Evolutionary conservation across 495 filamentous ascomycete genomes (phyloP), one percentile per base, ranked within the genome.

Genomic region (Penicillium bialowiezense): DNA sequence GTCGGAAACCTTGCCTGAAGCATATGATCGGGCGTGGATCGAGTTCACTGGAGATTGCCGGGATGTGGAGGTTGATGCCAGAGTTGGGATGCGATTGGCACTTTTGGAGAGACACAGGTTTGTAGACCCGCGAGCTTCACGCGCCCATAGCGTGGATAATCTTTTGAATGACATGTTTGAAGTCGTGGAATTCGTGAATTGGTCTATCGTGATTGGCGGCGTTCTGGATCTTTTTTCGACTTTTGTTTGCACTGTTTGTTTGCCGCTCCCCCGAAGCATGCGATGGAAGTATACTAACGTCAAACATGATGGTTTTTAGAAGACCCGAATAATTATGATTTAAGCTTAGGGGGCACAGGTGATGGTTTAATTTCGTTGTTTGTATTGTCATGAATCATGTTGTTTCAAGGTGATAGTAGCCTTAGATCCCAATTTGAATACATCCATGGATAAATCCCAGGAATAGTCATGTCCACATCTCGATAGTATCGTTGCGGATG

Each of bases 171-270:
- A 54, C 61, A 64, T 64, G 34, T 17, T 48, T 39, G 39, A 28
- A 20, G 20, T 20, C 28, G 47, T 24, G 0, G 48, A 21, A 44
- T 35, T 18, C 19, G 18, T 54, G 42, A 37, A 20, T 44, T 31
- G 32, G 31, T 20, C 33, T 50, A 7, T 49, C 43, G 40, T 41
- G 47, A 45, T 52, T 48, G 34, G 44, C 15, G 34, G 44, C 15
- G 41, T 52, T 41, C 40, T 45, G 44, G 35, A 48, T 50, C 51
- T 58, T 60, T 63, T 59, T 54, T 46, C 41, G 50, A 41, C n/a
- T 35, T 20, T 19, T 52, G 66, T 69, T 69, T 69, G 64, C 59
- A 67, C 36, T 62, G 66, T 69, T 69, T 68, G 65, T 29, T 51
- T 12, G 21, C 13, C 39, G 23, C 5, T 6, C 12, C 29, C 12